phyloP scores from a whole-genome alignment of 1,284 basidiomycete species.

The Malassezia pachydermatis region DNA sequence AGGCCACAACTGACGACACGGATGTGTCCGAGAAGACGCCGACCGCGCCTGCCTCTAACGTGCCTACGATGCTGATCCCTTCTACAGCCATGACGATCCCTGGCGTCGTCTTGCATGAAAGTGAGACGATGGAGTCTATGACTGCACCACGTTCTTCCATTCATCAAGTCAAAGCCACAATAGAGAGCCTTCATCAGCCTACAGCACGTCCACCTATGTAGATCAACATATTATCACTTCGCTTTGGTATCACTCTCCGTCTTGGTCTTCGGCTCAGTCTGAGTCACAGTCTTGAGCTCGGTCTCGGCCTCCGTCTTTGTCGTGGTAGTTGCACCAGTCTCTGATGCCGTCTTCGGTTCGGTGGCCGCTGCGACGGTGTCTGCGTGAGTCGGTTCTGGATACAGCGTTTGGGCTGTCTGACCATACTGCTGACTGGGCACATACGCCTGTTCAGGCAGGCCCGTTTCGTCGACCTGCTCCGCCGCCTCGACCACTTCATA shows the following conservation, averaged over 20 bases:
- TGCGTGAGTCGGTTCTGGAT: too few relatives aligned
- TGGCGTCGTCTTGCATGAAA: not conserved
- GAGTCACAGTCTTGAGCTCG: too few relatives aligned
- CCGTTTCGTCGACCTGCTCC: constrained; percentile 55
- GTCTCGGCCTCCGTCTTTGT: too few relatives aligned
- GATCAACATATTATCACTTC: not conserved
- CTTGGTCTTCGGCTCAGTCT: too few relatives aligned
- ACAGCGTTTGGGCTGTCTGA: too few relatives aligned
- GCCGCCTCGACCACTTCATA: constrained; percentile 82
- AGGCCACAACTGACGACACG: not conserved
- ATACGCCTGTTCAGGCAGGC: constrained; percentile 68
- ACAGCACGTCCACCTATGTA: constrained; percentile 9
- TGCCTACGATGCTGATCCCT: not conserved
- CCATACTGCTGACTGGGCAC: constrained; percentile 57
- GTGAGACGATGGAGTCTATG: not conserved
- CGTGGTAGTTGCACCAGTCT: too few relatives aligned
- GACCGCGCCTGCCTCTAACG: not conserved
- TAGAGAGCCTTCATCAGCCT: constrained; percentile 2
- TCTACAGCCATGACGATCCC: not conserved
- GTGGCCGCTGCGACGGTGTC: too few relatives aligned
- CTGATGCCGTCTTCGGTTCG: too few relatives aligned
- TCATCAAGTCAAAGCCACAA: constrained; percentile 4
- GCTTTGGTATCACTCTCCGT: not conserved
- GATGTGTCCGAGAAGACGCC: not conserved
- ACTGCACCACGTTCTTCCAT: not conserved